Percentiles rank a stretch among this genome's conserved stretches.
phyloP scores from a whole-genome alignment of 2,329 filamentous ascomycete species.

The Trichoderma sp. region DNA sequence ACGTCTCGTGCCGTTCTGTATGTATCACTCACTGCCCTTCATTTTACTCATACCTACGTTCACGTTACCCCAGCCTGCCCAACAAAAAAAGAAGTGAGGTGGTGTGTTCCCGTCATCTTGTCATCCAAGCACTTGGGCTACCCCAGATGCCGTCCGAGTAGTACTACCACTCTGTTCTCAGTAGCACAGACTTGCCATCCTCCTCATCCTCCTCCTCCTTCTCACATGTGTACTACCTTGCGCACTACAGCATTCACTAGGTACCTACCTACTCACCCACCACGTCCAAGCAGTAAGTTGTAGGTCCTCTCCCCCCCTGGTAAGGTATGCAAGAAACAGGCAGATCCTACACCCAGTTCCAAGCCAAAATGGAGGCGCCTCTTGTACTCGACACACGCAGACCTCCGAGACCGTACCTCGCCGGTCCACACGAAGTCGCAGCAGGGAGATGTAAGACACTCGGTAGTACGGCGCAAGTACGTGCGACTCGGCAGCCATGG shows the following conservation, averaged over 20 bases:
- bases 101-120: constrained; percentile 9
- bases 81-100: neutral
- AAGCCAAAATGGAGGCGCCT: neutral
- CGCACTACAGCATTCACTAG: too few species aligned
- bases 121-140: neutral
- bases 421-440: neutral
- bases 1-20: too few species aligned
- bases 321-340: too few species aligned
- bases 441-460: constrained; percentile 7
- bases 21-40: too few species aligned
- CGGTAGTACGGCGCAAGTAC: constrained; percentile 3
- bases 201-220: too few species aligned
- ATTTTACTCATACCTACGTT: too few species aligned
- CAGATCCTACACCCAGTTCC: neutral
- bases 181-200: too few species aligned
- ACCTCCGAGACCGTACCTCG: neutral
- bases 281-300: neutral
- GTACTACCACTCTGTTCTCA: too few species aligned
- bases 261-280: neutral
- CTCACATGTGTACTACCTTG: neutral
- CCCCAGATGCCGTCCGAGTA: neutral
- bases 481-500: constrained; percentile 6
- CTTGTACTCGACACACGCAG: neutral
- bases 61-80: neutral
- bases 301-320: too few species aligned